Percentiles rank a stretch among this genome's conserved stretches.
phyloP scores from a whole-genome alignment of 441 rosid genomes.

The Erodium trifolium region DNA sequence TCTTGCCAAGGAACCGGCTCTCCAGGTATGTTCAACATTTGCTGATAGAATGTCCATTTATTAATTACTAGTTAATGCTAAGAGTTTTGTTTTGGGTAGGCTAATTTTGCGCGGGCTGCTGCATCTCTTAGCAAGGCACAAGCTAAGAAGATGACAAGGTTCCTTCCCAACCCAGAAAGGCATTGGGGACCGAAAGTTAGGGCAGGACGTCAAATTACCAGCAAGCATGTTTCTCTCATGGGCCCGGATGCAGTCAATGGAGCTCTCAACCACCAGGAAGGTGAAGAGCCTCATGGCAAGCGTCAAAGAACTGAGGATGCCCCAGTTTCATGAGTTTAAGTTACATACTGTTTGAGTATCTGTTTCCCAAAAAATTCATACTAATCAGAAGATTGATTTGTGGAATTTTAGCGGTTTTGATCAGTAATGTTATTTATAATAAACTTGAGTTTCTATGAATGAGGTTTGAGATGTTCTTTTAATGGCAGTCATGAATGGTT shows the following conservation, averaged over 20 bases:
- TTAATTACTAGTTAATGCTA: background rate
- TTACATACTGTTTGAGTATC: background rate
- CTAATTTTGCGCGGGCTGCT: constrained; percentile 78
- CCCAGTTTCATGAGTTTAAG: background rate
- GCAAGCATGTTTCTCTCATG: constrained; percentile 83
- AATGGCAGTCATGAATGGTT: background rate
- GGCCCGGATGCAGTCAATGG: constrained; percentile 60
- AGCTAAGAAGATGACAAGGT: constrained; percentile 79
- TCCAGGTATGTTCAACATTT: constrained; percentile 40
- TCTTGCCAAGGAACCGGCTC: constrained; percentile 76
- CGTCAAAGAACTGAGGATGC: constrained; percentile 42
- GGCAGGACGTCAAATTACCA: constrained; percentile 90
- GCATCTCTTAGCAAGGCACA: constrained; percentile 95
- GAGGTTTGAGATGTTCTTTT: background rate
- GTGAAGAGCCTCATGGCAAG: constrained; percentile 37
- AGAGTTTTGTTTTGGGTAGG: constrained; percentile 32
- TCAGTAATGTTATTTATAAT: too few species aligned
- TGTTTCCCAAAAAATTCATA: background rate
- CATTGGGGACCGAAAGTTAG: constrained; percentile 98
- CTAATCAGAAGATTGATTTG: background rate
- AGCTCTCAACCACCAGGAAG: constrained; percentile 36
- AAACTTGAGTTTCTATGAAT: background rate
- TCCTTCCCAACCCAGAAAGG: constrained; percentile 93
- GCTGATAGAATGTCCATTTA: background rate
- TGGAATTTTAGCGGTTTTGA: background rate